Evolutionary conservation across 257 asterid species (phyloP).

Genomic region (Solanum pennellii): DNA sequence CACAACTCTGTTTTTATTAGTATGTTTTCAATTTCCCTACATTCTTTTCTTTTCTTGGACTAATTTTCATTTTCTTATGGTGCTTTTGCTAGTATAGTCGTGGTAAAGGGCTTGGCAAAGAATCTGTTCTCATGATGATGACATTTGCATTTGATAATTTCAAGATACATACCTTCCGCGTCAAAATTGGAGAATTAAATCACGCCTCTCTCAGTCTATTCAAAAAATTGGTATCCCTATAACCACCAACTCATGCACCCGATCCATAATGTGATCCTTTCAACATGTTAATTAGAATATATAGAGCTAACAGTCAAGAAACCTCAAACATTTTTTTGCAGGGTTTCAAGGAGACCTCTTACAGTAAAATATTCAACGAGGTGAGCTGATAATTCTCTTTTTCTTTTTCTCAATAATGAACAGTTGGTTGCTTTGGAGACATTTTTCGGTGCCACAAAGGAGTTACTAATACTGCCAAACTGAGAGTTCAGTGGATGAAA

Average conservation of each 20-base stretch:
- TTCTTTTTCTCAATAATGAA: not conserved
- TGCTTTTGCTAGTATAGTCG: constrained; percentile 40
- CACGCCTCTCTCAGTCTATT: constrained; percentile 65
- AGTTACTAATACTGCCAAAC: not conserved
- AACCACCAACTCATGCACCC: not conserved
- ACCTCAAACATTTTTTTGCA: constrained; percentile 14
- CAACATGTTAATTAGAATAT: not conserved
- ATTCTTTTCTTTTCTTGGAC: not conserved
- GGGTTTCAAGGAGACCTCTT: constrained; percentile 62
- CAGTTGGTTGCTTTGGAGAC: not conserved
- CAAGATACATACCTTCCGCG: constrained; percentile 44
- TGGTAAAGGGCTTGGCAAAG: constrained; percentile 86
- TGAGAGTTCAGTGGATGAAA: not conserved
- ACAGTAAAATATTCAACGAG: constrained; percentile 78
- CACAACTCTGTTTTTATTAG: not conserved
- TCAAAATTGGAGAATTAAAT: constrained; percentile 72
- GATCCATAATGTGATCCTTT: not conserved
- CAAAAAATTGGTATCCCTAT: constrained; percentile 47
- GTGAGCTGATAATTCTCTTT: constrained; percentile 20
- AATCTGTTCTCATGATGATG: constrained; percentile 80
- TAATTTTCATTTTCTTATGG: not conserved
- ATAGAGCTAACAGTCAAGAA: not conserved
- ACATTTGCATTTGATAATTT: constrained; percentile 52
- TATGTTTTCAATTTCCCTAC: not conserved
- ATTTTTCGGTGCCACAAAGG: not conserved